Percentiles rank a stretch among this genome's conserved stretches.
These are phyloP conservation scores for Pythium dissotocum DNA, from an alignment of 352 stramenopile genomes.

Conservation along the genomic window DNA sequence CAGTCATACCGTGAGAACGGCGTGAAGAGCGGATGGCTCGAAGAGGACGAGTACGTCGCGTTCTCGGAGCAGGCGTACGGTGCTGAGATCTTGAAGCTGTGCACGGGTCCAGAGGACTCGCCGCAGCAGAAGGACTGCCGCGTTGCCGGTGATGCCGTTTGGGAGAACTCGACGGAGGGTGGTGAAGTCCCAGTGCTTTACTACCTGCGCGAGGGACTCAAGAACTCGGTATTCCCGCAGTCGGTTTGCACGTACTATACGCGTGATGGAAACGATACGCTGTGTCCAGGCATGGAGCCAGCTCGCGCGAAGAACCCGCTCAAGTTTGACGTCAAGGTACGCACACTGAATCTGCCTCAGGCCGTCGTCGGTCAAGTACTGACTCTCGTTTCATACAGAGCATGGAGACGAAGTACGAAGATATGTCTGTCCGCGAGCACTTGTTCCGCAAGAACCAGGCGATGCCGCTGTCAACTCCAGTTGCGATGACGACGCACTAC, in stretches of 20 bases:
- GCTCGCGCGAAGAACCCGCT: slow-evolving; percentile 62
- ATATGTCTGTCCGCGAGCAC: slow-evolving; percentile 76
- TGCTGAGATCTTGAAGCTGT: slow-evolving; percentile 69
- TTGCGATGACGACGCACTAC: slow-evolving; percentile 79
- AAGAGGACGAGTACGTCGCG: slow-evolving; percentile 68
- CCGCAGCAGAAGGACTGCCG: slow-evolving; percentile 70
- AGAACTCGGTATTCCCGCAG: slow-evolving; percentile 71
- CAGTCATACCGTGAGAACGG: slow-evolving; percentile 76
- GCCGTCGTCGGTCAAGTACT: not conserved
- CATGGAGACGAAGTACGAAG: slow-evolving; percentile 81
- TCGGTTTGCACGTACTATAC: slow-evolving; percentile 73
- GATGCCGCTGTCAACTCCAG: slow-evolving; percentile 74
- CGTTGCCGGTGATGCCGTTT: slow-evolving; percentile 71
- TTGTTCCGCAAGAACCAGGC: slow-evolving; percentile 74
- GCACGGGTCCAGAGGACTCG: slow-evolving; percentile 58
- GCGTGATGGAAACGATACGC: slow-evolving; percentile 55
- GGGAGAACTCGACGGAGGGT: slow-evolving; percentile 80
- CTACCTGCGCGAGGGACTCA: slow-evolving; percentile 74
- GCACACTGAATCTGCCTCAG: not conserved
- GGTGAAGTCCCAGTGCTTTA: slow-evolving; percentile 75
- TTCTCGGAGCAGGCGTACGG: slow-evolving; percentile 84
- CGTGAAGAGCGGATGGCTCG: slow-evolving; percentile 65
- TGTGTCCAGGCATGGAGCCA: slow-evolving; percentile 63
- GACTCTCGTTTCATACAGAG: slow-evolving; percentile 28
- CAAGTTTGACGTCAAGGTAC: slow-evolving; percentile 62